Evolutionary conservation across 176 grass and related monocot genomes (phyloP), one percentile per base, ranked within the genome.

Genomic region (Oryza glumipatula): DNA sequence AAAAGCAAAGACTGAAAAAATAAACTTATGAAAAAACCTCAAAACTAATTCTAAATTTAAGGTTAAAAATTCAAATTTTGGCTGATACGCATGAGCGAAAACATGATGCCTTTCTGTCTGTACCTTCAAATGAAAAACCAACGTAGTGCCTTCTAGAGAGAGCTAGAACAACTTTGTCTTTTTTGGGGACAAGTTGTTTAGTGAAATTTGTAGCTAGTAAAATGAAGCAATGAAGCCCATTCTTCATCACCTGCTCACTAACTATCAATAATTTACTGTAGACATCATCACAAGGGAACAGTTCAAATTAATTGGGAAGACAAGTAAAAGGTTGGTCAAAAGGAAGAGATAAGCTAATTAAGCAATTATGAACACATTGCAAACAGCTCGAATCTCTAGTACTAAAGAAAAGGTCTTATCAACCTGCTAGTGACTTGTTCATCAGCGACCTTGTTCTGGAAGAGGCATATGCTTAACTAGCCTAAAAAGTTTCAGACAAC

Each of bases 401-500:
- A 11, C 30, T 32, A 7, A 69, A 22, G 48, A 74, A 86, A 21
- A 76, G 5, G 22, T 44, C 22, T 64, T 5, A 64, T 22, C 77
- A 51, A 65, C 23, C 66, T 58, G n/a, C 16, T 78, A n/a, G 56
- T 23, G 83, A 58, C 30, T 56, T 56, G 32, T 76, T 81, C 32
- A 51, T 8, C 15, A 17, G 39, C 21, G 21, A 76, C 47, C 30
- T 10, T 30, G 38, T 78, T 56, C 44, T 64, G 39, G 54, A 78
- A 73, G 44, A 72, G 56, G 73, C 65, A 64, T 78, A 65, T 77
- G 13, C 28, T 69, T 69, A 65, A 71, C 21, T 68, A 43, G 16
- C 26, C 58, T 3, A 16, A 73, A 54, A 73, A 43, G 21, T 14
- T 30, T 77, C 43, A 78, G n/a, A 64, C 30, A 23, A 39, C 26